Evolutionary conservation across 805 yeast genomes (phyloP), one percentile per base, ranked within the genome.

Genomic region (Saccharomycopsis malanga): DNA sequence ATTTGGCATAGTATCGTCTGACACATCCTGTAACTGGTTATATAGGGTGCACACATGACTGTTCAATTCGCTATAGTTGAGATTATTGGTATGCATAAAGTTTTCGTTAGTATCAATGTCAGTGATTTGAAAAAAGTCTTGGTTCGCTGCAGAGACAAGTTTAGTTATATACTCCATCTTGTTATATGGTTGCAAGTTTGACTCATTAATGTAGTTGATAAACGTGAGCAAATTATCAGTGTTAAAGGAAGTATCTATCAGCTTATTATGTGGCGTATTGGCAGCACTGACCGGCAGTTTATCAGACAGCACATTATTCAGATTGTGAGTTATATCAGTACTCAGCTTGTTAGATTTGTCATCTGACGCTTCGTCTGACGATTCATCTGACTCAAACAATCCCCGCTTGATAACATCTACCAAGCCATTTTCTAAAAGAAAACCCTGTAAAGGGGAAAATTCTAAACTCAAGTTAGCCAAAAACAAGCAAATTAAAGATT

Each of bases 401-500:
- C 23, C 34, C 4, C 17, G 20, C 18, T 35, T 20, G 5, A 42
- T 35, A 5, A 12, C 10, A 4, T 34, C 40, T 23, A 42, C 17
- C 15, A 42, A 24, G 12, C 23, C 20, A 15, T 12, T 42, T 3
- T 30, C 36, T 15, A 46, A 15, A 17, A 46, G 29, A 30, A 27
- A 39, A 2, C 27, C 12, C 12, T 44, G 29, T 15, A 48, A 10
- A 3, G 52, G 52, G 4, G 48, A 44, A 20, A 48, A 48, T 20
- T 44, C 48, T 37, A 48, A 40, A 17, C 42, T 14, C 7, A 48
- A 24, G 22, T 48, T 48, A 10, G 49, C 39, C 9, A 48, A 39
- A 9, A 48, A 25, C 14, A 48, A 30, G 17, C 27, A 14, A 10
- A 40, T 29, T 6, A 44, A 18, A 10, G 44, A 22, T 22, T 48